Base-by-base conservation (phyloP, 116 monocot species). In the Zostera marina region DNA sequence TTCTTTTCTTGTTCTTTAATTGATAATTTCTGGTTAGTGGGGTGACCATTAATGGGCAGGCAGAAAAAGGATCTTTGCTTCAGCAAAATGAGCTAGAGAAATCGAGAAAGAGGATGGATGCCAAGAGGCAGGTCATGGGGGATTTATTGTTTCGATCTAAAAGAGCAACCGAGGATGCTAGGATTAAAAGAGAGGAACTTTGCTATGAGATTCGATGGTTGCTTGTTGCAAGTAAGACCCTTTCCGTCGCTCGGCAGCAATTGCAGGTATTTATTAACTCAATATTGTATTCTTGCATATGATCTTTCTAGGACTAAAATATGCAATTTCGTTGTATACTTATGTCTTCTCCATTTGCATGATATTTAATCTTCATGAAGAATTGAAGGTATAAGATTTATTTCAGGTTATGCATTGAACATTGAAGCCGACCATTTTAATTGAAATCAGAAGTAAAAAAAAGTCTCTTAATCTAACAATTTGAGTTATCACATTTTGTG, bases 61-160 rank as follows among this genome's bases (percentile, higher is more conserved):
- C 72, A 58, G 77, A 79, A 63, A 70, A 47, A 42, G 76, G 69
- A 46, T 76, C 77, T 56, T 60, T 89, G 48, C 65, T 14, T 44
- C 77, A 78, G 54, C 67, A 56, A 40, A 96, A 96, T 70, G 82
- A 96, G 68, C 63, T 96, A 17, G 83, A 85, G 65, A 75, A 85
- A n/a, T 80, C 80, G 76, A 85, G 72, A 55, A 53, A 73, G 48
- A 82, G 76, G 32, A 53, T 89, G 52, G 80, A 96, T 57, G 73
- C 64, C 6, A 44, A 58, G 42, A 85, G 80, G 46, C 54, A 82
- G 54, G 54, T 62, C 3, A 62, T 85, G 64, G 70, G 68, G 26
- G 70, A 85, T 54, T 52, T 80, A 56, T 54, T 68, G 12, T 70
- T 80, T 68, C 64, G 64, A 39, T 64, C 68, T 40, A 89, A 74